Evolutionary conservation across 768 basidiomycete genomes (phyloP).

Genomic region (Antrodiella citrinella): DNA sequence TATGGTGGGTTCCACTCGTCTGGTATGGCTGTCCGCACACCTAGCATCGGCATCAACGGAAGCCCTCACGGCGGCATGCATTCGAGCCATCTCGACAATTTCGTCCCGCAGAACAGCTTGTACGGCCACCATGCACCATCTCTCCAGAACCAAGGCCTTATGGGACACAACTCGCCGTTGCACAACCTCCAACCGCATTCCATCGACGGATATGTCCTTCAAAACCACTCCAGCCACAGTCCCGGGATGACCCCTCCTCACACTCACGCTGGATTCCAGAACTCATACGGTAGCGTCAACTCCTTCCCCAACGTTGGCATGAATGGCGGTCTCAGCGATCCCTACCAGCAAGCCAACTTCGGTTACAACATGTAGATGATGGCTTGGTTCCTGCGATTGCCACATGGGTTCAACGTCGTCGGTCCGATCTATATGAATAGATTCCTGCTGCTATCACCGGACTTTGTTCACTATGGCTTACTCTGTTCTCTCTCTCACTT

Average conservation of each 20-base stretch:
- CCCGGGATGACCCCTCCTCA: constrained; percentile 53
- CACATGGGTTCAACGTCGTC: not conserved
- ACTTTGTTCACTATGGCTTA: constrained; percentile 5
- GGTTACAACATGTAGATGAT: constrained; percentile 70
- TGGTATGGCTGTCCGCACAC: constrained; percentile 51
- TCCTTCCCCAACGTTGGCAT: constrained; percentile 39
- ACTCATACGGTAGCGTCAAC: constrained; percentile 45
- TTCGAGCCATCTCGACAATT: constrained; percentile 55
- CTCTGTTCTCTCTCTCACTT: constrained; percentile 9
- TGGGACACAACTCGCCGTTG: constrained; percentile 47
- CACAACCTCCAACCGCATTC: constrained; percentile 60
- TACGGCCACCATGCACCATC: constrained; percentile 32
- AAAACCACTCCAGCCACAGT: constrained; percentile 62
- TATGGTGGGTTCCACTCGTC: constrained; percentile 39
- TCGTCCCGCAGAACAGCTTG: constrained; percentile 47
- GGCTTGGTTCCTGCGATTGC: not conserved
- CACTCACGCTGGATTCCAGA: constrained; percentile 48
- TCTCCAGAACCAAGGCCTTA: constrained; percentile 47
- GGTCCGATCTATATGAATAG: not conserved
- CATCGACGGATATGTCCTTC: constrained; percentile 78
- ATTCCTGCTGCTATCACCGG: not conserved
- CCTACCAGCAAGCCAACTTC: constrained; percentile 67
- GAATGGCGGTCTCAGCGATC: constrained; percentile 54
- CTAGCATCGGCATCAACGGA: constrained; percentile 40
- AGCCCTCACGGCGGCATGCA: constrained; percentile 46